Conservation (phyloP, 176 grass and related monocot species). For the Calamus simplicifolius region DNA sequence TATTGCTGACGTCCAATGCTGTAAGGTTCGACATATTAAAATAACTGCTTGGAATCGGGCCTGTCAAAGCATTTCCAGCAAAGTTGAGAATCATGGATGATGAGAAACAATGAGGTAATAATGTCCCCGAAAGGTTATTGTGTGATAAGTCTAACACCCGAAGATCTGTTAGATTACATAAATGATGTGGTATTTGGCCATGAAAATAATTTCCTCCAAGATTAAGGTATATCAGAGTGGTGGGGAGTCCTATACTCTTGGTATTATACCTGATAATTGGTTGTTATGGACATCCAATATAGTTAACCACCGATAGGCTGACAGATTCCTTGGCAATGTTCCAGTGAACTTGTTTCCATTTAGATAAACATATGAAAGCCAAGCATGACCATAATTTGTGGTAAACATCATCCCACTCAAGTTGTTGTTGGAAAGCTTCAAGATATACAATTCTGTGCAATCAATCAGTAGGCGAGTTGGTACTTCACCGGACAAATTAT, state of each 20-base stretch:
- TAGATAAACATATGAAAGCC: background rate
- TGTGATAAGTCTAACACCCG: background rate
- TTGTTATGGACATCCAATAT: too few species aligned
- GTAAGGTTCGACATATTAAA: background rate
- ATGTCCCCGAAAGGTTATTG: slow-evolving; percentile 1
- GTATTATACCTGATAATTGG: too few species aligned
- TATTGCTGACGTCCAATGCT: slow-evolving; percentile 11
- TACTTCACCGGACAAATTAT: slow-evolving; percentile 17
- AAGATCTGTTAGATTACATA: background rate
- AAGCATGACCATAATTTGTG: background rate
- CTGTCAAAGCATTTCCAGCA: slow-evolving; percentile 6
- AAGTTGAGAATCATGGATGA: background rate
- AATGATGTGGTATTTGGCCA: background rate
- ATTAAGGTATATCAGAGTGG: background rate
- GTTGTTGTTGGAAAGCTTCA: slow-evolving; percentile 12
- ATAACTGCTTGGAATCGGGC: background rate
- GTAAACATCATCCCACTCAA: slow-evolving; percentile 6
- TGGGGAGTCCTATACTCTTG: too few species aligned
- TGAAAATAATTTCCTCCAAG: slow-evolving; percentile 4
- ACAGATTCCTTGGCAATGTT: background rate
- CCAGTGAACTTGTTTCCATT: slow-evolving; percentile 10
- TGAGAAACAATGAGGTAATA: slow-evolving; percentile 4
- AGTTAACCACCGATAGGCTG: too few species aligned
- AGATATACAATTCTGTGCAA: background rate
- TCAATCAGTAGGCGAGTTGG: slow-evolving; percentile 2